These are phyloP conservation scores for Aspergillaceae sp. DNA, from an alignment of 2,329 filamentous ascomycete species.

Conservation along the genomic window DNA sequence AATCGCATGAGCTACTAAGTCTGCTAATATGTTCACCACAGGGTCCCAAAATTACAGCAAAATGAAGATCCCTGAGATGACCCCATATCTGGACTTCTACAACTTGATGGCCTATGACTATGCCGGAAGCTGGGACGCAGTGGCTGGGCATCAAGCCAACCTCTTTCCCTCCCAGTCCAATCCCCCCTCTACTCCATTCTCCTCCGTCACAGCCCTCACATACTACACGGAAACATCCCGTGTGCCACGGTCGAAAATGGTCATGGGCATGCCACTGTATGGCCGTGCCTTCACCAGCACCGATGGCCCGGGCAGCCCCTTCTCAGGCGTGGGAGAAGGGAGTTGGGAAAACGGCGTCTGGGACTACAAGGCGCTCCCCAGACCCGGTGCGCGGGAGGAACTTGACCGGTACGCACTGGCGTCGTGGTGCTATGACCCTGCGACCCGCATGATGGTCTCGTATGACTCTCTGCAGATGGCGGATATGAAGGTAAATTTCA, in stretches of 20 bases:
- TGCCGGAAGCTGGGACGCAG: conserved; percentile 68
- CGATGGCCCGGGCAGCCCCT: conserved; percentile 63
- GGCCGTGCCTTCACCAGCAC: conserved; percentile 78
- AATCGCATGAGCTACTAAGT: neutral
- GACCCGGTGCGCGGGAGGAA: conserved; percentile 55
- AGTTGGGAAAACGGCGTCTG: conserved; percentile 80
- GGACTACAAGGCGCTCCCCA: conserved; percentile 79
- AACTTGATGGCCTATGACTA: conserved; percentile 76
- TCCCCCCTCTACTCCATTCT: conserved; percentile 67
- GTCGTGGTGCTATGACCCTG: conserved; percentile 66
- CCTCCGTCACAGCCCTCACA: conserved; percentile 59
- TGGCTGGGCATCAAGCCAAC: conserved; percentile 74
- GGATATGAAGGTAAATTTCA: conserved; percentile 60
- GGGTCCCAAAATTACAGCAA: conserved; percentile 36
- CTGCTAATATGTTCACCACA: conserved; percentile 4
- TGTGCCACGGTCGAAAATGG: conserved; percentile 62
- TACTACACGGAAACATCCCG: conserved; percentile 56
- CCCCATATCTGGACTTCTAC: conserved; percentile 44
- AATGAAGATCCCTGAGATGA: conserved; percentile 38
- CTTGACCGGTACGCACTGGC: conserved; percentile 58
- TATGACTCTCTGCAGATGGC: conserved; percentile 59
- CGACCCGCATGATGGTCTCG: conserved; percentile 58
- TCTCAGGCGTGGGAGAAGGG: conserved; percentile 59
- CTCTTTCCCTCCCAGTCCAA: conserved; percentile 54
- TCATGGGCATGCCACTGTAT: conserved; percentile 94